phyloP scores from a whole-genome alignment of 1,284 basidiomycete species.

The Pseudozyma pruni region DNA sequence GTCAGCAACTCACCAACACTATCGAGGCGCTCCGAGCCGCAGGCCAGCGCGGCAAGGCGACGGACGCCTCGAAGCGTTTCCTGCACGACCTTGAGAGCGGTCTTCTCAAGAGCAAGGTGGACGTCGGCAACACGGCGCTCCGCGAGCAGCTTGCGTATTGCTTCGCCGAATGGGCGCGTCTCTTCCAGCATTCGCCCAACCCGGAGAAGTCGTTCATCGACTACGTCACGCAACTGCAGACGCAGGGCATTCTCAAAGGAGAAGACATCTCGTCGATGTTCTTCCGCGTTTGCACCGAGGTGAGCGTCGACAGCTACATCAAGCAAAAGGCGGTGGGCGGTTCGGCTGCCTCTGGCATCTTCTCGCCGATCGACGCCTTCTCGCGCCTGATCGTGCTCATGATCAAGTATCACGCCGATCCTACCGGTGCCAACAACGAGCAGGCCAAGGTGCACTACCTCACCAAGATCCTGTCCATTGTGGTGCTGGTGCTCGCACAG shows the following conservation, averaged over 20 bases:
- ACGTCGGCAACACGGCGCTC: constrained; percentile 63
- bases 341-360: constrained; percentile 76
- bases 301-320: constrained; percentile 89
- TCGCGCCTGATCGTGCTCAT: constrained; percentile 95
- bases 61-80: constrained; percentile 76
- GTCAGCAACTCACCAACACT: constrained; percentile 82
- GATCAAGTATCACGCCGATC: constrained; percentile 98
- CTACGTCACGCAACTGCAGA: constrained; percentile 96
- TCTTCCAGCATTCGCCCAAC: constrained; percentile 88
- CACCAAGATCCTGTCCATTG: constrained; percentile 96
- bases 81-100: constrained; percentile 74
- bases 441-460: constrained; percentile 95
- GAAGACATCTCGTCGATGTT: constrained; percentile 98
- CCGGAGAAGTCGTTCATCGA: constrained; percentile 95
- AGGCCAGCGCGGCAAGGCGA: constrained; percentile 78
- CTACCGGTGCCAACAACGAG: constrained; percentile 83
- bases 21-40: constrained; percentile 78
- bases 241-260: constrained; percentile 93
- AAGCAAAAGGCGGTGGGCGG: constrained; percentile 84
- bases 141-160: constrained; percentile 73
- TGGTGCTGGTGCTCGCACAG: constrained; percentile 93
- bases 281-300: constrained; percentile 96
- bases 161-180: constrained; percentile 86
- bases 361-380: constrained; percentile 94
- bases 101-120: constrained; percentile 66